Conservation (phyloP, 306 rosid genomes). For the Acacia melanoxylon region DNA sequence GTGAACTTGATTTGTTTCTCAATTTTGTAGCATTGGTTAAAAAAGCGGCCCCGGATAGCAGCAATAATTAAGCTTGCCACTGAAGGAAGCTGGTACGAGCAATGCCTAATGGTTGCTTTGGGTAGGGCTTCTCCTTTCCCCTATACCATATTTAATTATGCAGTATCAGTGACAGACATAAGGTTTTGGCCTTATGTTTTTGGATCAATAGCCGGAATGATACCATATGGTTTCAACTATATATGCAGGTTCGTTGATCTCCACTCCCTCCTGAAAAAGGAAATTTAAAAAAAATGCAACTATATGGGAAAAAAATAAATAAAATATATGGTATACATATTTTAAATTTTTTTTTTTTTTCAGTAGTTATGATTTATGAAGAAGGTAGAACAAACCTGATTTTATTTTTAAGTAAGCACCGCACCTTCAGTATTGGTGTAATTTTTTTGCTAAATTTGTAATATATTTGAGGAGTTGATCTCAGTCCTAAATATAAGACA, state of each 20-base stretch:
- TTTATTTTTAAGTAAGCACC: too few relatives aligned
- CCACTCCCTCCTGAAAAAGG: not conserved
- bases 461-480: too few relatives aligned
- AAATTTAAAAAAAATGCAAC: not conserved
- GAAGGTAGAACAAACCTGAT: not conserved
- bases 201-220: conserved; percentile 94
- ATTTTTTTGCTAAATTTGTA: not conserved
- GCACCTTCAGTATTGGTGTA: not conserved
- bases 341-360: not conserved
- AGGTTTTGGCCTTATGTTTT: conserved; percentile 90
- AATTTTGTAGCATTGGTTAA: conserved; percentile 75
- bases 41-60: conserved; percentile 83
- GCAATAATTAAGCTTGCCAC: conserved; percentile 87
- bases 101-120: conserved; percentile 79
- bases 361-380: not conserved
- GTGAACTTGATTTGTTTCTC: conserved; percentile 17
- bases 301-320: not conserved
- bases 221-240: conserved; percentile 90
- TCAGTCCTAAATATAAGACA: too few relatives aligned
- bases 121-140: conserved; percentile 93
- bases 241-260: conserved; percentile 70
- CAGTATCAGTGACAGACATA: conserved; percentile 82
- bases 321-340: not conserved
- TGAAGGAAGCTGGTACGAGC: conserved; percentile 90
- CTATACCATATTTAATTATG: conserved; percentile 90